phyloP scores from a whole-genome alignment of 805 yeast species.

The Candida mattraensis region DNA sequence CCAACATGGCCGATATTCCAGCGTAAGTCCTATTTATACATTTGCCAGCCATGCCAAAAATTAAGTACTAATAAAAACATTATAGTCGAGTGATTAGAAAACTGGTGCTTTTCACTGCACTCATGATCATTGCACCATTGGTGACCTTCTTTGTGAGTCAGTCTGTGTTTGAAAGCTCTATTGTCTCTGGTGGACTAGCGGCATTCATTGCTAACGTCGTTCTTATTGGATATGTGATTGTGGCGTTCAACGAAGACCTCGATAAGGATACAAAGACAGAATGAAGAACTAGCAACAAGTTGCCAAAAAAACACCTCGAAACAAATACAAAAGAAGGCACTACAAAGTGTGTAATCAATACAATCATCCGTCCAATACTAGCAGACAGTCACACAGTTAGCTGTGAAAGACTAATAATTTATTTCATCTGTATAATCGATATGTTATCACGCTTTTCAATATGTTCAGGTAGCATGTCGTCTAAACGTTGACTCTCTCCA shows the following conservation, averaged over 20 bases:
- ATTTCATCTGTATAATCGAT: too few species aligned
- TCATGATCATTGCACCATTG: constrained; percentile 72
- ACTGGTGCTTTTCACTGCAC: constrained; percentile 69
- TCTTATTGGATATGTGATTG: constrained; percentile 67
- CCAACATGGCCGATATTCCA: constrained; percentile 37
- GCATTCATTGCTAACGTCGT: constrained; percentile 76
- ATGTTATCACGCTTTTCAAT: background rate
- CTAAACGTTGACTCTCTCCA: constrained; percentile 58
- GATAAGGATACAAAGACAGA: constrained; percentile 36
- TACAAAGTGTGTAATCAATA: too few species aligned
- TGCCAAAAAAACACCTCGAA: too few species aligned
- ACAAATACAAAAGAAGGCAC: too few species aligned
- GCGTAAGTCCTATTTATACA: constrained; percentile 30
- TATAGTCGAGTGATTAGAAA: constrained; percentile 62
- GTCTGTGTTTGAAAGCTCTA: constrained; percentile 44
- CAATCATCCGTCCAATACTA: too few species aligned
- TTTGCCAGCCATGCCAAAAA: background rate
- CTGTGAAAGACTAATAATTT: too few species aligned
- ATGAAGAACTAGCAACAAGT: constrained; percentile 12
- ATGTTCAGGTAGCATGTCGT: background rate
- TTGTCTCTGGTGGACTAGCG: constrained; percentile 77
- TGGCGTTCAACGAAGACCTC: constrained; percentile 68
- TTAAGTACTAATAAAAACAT: background rate
- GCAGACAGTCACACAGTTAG: too few species aligned
- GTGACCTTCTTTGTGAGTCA: constrained; percentile 52